Evolutionary conservation across 768 basidiomycete genomes (phyloP).

Genomic region (Xanthoconium purpureum): DNA sequence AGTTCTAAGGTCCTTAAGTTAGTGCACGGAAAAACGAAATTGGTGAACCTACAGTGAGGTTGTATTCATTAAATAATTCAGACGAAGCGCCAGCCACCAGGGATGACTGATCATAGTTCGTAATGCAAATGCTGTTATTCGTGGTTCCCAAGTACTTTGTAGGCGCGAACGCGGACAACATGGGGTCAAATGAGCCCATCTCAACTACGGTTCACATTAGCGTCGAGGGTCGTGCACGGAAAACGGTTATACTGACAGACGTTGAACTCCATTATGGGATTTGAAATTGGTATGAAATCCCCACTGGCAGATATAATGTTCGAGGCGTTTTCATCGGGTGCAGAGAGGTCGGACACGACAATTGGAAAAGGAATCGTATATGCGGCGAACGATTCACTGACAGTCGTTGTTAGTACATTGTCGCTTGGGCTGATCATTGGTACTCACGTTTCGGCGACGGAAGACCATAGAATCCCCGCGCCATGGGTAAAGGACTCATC

Average conservation of each 20-base stretch:
- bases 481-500: constrained; percentile 32
- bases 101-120: constrained; percentile 35
- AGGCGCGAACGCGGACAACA: constrained; percentile 44
- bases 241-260: constrained; percentile 20
- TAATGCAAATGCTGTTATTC: constrained; percentile 31
- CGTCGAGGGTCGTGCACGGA: background rate
- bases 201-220: constrained; percentile 29
- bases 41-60: constrained; percentile 24
- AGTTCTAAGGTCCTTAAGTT: constrained; percentile 6
- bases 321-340: constrained; percentile 25
- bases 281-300: constrained; percentile 29
- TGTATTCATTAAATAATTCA: constrained; percentile 32
- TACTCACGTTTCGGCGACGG: constrained; percentile 33
- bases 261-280: constrained; percentile 37
- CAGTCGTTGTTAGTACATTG: background rate
- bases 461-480: constrained; percentile 35
- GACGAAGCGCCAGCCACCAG: constrained; percentile 42
- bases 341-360: constrained; percentile 28
- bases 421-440: background rate
- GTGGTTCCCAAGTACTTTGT: constrained; percentile 44
- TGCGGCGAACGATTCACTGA: constrained; percentile 33
- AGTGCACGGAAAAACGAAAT: background rate
- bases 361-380: constrained; percentile 41
- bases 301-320: constrained; percentile 13
- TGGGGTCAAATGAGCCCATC: constrained; percentile 42